Conservation (phyloP, 495 filamentous ascomycete genomes). For the Xylaria intraflava region DNA sequence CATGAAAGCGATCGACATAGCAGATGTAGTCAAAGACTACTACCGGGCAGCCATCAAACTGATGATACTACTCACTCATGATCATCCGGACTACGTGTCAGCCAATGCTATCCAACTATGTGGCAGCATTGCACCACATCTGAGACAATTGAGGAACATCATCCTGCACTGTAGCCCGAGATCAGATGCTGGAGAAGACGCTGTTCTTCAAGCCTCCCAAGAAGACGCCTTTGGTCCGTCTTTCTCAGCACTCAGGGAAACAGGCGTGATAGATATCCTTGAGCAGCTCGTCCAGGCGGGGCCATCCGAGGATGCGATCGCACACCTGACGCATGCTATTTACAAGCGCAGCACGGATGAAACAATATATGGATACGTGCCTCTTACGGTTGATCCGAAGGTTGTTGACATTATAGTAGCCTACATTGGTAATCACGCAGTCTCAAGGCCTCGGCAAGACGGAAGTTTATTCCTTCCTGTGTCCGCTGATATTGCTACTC, state of each 20-base stretch:
- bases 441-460: slow-evolving; percentile 35
- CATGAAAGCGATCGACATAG: slow-evolving; percentile 65
- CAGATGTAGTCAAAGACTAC: slow-evolving; percentile 66
- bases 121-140: slow-evolving; percentile 77
- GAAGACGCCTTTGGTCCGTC: slow-evolving; percentile 17
- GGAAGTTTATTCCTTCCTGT: slow-evolving; percentile 60
- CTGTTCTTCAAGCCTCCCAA: slow-evolving; percentile 23
- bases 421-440: slow-evolving; percentile 69
- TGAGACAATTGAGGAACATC: slow-evolving; percentile 82
- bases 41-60: slow-evolving; percentile 81
- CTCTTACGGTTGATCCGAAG: slow-evolving; percentile 58
- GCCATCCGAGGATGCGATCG: slow-evolving; percentile 59
- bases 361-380: slow-evolving; percentile 55
- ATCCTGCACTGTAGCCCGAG: slow-evolving; percentile 78
- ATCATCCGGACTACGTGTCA: slow-evolving; percentile 87
- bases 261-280: slow-evolving; percentile 59
- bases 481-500: slow-evolving; percentile 65
- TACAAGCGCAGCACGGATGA: slow-evolving; percentile 47
- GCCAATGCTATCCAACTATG: slow-evolving; percentile 81
- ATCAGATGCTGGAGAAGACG: slow-evolving; percentile 63
- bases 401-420: slow-evolving; percentile 77
- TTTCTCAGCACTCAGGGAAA: slow-evolving; percentile 48
- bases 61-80: slow-evolving; percentile 79
- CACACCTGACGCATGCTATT: slow-evolving; percentile 62
- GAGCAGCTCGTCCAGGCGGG: slow-evolving; percentile 58